Percentiles rank a stretch among this genome's conserved stretches.
phyloP scores from a whole-genome alignment of 306 rosid genomes.

The Fragaria nilgerrensis region DNA sequence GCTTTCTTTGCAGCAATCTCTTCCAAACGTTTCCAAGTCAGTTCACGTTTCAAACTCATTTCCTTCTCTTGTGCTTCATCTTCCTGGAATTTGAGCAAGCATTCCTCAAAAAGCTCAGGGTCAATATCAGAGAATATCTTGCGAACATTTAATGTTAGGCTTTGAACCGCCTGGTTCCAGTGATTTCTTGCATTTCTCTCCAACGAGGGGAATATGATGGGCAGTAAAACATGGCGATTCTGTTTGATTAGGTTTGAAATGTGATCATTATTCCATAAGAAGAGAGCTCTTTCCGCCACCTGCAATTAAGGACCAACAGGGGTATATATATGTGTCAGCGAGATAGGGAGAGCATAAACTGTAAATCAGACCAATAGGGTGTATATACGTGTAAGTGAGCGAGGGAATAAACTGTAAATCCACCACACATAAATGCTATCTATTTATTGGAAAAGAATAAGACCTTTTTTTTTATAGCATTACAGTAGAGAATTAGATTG shows the following conservation, averaged over 20 bases:
- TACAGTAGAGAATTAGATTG: background rate
- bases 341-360: background rate
- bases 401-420: background rate
- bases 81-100: slow-evolving; percentile 68
- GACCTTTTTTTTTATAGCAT: background rate
- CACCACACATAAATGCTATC: background rate
- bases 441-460: background rate
- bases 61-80: slow-evolving; percentile 61
- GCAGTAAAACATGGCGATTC: slow-evolving; percentile 69
- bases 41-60: slow-evolving; percentile 50
- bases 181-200: slow-evolving; percentile 73
- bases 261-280: slow-evolving; percentile 93
- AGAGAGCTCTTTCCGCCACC: slow-evolving; percentile 98
- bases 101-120: slow-evolving; percentile 75
- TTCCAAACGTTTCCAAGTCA: slow-evolving; percentile 81
- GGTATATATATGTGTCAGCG: background rate
- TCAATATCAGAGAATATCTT: slow-evolving; percentile 77
- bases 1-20: slow-evolving; percentile 80
- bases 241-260: slow-evolving; percentile 77
- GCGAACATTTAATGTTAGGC: slow-evolving; percentile 75
- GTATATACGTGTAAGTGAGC: background rate
- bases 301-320: slow-evolving; percentile 29
- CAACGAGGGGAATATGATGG: slow-evolving; percentile 79
- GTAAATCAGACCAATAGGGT: background rate
- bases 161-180: slow-evolving; percentile 96